Evolutionary conservation across 371 early-diverging fungal species (phyloP), one percentile per base, ranked within the genome.

Genomic region (Mortierella sp.): DNA sequence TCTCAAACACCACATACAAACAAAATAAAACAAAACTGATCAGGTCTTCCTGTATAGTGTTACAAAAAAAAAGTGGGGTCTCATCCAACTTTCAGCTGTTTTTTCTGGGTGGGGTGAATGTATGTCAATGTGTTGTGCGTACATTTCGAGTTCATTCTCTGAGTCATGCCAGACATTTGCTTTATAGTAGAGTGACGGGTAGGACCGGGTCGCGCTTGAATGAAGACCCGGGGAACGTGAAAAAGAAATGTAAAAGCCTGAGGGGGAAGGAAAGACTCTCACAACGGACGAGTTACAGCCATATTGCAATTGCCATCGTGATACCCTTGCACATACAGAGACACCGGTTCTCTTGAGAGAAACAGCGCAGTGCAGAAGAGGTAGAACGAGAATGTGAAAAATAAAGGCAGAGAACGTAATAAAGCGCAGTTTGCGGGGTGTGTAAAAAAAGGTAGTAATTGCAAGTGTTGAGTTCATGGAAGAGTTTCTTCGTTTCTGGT

Each of bases 171-270:
- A 3, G 34, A 19, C 31, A 58, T 31, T 58, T 58, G 7, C 58
- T 19, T 34, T 4, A 58, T 14, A 14, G 58, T 14, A 34, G 8
- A 58, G 19, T 31, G 19, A 34, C 58, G 58, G 58, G 58, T 58
- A 58, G 34, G 58, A 58, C 58, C 58, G 58, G 58, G 58, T 58
- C 34, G 34, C 58, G 58, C 58, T 58, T 58, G 58, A 58, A 58
- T 34, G 29, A 58, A 58, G 16, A 58, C 58, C 58, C 58, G 58
- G 58, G 29, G n/a, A 48, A n/a, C 16, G 34, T 58, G 14, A 19
- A 58, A 58, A 53, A 24, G 26, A 53, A 53, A 14, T n/a, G 13
- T 31, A 14, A 16, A 53, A 24, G 52, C 8, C 2, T 50, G 50
- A 24, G 7, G 50, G 24, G 8, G n/a, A 0, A 29, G 9, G 53